Base-by-base conservation (phyloP, 2,329 filamentous ascomycete genomes). In the Chrysosporium keratinophilum region DNA sequence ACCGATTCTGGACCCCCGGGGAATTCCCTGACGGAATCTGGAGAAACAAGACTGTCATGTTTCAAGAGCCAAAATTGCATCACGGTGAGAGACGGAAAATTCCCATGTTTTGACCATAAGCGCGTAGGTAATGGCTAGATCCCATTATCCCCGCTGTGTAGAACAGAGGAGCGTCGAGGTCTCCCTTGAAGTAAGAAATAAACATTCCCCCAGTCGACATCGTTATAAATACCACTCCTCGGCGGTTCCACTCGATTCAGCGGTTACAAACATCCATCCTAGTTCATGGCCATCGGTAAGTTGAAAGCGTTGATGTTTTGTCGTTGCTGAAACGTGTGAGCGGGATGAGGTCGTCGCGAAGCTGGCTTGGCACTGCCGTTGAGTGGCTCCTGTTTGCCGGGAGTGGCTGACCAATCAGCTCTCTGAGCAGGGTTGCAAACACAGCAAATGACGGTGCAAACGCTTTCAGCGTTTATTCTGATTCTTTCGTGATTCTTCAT, bases 301-400 rank as follows among this genome's bases (percentile, higher is more conserved):
- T 33, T 31, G 6, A 14, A 14, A 28, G 20, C 15, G 48, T 20
- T 33, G 50, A 37, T 35, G 41, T 52, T 44, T 37, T 37, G 37
- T 15, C 17, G 47, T 12, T 10, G 42, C 28, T 52, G 50, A 52
- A 52, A 52, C 50, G 19, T 19, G 34, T 45, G 35, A n/a, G 35
- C 35, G 35, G 11, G 46, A 10, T 12, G 46, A 10, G 39, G 40
- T 31, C 34, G 50, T 52, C 42, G 41, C 39, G 46, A 40, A 37
- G 33, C 20, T 33, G 50, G 41, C 50, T 52, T 52, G 50, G 50
- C 50, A 41, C 17, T 19, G 17, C 6, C 6, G 42, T 52, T 52
- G 31, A 41, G 40, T 52, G 50, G 50, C 50, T 23, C 37, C n/a
- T 12, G 37, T 17, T 50, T 28, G 6, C 15, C 2, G 19, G 34